Evolutionary conservation across 2,329 filamentous ascomycete genomes (phyloP).

Genomic region (Beauveria caledonica): DNA sequence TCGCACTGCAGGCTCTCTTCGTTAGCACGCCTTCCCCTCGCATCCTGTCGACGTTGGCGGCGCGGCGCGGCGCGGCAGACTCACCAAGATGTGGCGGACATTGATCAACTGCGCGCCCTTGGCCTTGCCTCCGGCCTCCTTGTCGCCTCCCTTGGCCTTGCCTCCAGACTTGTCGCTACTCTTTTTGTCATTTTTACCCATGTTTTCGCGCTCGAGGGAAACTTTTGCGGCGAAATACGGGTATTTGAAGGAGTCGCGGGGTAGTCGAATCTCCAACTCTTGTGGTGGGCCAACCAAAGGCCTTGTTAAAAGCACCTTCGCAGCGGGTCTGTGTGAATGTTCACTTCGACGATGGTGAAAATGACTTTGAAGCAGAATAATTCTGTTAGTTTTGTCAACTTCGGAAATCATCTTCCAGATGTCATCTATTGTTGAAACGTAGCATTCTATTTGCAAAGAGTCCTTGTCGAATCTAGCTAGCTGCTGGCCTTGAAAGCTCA

Average conservation of each 20-base stretch:
- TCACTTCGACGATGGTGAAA: background rate
- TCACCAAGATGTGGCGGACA: conserved; percentile 61
- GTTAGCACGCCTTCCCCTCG: background rate
- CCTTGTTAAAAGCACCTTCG: background rate
- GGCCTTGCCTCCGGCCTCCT: conserved; percentile 29
- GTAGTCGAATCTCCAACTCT: background rate
- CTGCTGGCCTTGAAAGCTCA: background rate
- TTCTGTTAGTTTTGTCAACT: background rate
- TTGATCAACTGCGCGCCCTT: conserved; percentile 60
- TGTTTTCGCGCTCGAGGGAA: conserved; percentile 16
- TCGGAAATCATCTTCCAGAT: background rate
- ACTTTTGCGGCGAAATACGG: background rate
- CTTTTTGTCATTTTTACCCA: conserved; percentile 35
- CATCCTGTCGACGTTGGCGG: background rate
- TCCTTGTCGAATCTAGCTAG: background rate
- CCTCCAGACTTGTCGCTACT: conserved; percentile 29
- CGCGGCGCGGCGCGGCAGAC: conserved; percentile 7
- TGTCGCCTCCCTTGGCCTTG: conserved; percentile 22
- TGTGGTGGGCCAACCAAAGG: background rate
- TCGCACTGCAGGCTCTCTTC: conserved; percentile 43
- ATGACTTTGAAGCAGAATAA: background rate
- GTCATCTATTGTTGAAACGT: too few species aligned
- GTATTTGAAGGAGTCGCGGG: conserved; percentile 5
- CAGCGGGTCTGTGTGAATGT: background rate
- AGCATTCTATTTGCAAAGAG: too few species aligned